Base-by-base conservation (phyloP, 345 rosid species). In the Microcos paniculata region DNA sequence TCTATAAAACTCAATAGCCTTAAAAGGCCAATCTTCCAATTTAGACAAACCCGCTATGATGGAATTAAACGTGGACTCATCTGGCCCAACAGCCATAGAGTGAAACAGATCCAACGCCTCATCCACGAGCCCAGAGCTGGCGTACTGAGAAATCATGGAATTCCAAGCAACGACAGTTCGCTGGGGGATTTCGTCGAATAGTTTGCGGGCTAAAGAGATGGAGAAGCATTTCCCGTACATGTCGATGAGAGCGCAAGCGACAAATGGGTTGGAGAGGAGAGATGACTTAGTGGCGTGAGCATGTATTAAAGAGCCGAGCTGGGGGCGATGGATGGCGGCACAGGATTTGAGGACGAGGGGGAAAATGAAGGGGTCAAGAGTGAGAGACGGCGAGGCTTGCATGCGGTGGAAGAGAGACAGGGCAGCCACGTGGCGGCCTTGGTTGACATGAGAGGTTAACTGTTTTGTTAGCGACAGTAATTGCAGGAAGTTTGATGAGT, bases 311-410 rank as follows among this genome's bases (percentile, higher is more conserved):
- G 45, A 53, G 64, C 85, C 90, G 4, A 90, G 84, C 73, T 76
- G 40, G 23, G 85, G 82, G 74, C 83, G 87, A 65, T 55, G 74
- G 45, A 82, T 26, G 72, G 91, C 83, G 23, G 90, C 84, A 61
- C 93, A 89, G 15, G 93, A 89, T 78, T 89, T 89, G 78, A 89
- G 88, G 8, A 85, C 84, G 59, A 88, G 85, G 70, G 93, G 85
- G 82, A 82, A 89, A 71, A 88, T 90, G 70, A 73, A 80, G 48
- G 90, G 84, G 77, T 89, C 93, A 58, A 89, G 89, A 70, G 84
- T 66, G 79, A 84, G 86, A 30, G 81, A 72, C 6, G 80, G 84
- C 31, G 88, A 81, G 69, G 86, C 26, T 21, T 86, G 91, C 80
- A 85, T 85, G 64, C 80, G 81, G 46, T 77, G 86, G 71, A 89